Percentiles rank a stretch among this genome's conserved stretches.
phyloP scores from a whole-genome alignment of 225 moss, liverwort and hornwort species.

The Polytrichum formosum region DNA sequence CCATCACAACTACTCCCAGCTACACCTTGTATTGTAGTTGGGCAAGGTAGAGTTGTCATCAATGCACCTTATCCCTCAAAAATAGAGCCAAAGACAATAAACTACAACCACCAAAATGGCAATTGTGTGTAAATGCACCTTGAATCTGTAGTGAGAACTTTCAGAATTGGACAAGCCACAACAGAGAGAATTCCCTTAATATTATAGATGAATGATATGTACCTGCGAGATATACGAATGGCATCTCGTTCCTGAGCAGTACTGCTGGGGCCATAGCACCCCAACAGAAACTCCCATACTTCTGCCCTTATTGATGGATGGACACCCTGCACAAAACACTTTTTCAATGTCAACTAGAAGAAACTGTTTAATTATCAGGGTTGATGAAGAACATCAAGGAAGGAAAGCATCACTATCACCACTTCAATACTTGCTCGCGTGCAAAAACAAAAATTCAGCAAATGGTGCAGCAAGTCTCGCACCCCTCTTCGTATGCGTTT shows the following conservation, averaged over 20 bases:
- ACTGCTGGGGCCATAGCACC: conserved; percentile 75
- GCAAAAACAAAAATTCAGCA: background rate
- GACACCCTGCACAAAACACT: conserved; percentile 59
- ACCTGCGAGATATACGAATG: conserved; percentile 95
- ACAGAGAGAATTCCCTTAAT: background rate
- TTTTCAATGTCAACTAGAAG: background rate
- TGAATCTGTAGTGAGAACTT: background rate
- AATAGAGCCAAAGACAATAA: too few species aligned
- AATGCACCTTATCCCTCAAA: too few species aligned
- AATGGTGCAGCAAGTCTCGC: conserved; percentile 16
- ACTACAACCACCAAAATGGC: too few species aligned
- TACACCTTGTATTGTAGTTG: too few species aligned
- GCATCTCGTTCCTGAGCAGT: conserved; percentile 73
- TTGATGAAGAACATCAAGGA: background rate
- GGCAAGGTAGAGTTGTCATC: too few species aligned
- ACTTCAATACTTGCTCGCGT: too few species aligned
- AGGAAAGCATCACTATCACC: background rate
- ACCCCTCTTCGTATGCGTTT: conserved; percentile 91
- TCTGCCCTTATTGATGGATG: conserved; percentile 90
- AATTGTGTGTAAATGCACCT: too few species aligned
- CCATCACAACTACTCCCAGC: too few species aligned
- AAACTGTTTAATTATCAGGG: background rate
- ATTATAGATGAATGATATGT: conserved; percentile 8
- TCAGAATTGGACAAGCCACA: background rate
- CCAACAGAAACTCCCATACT: conserved; percentile 96